Conservation (phyloP, 2,329 filamentous ascomycete genomes). For the Xylariaceae sp. region DNA sequence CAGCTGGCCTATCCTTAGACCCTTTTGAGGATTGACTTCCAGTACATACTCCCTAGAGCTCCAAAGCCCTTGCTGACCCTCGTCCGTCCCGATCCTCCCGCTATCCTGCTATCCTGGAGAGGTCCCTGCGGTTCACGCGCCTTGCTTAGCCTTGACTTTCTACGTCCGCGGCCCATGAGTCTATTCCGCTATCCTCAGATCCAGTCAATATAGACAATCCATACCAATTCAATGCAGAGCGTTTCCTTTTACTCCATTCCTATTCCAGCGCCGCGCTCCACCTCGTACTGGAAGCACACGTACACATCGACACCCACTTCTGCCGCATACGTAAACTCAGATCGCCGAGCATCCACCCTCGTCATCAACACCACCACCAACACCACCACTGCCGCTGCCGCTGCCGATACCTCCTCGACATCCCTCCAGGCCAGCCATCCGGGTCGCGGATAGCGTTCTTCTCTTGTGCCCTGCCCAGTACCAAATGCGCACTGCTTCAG, state of each 20-base stretch:
- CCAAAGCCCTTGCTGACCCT: no score
- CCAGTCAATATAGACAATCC: slow-evolving; percentile 15
- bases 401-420: slow-evolving; percentile 9
- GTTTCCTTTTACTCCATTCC: slow-evolving; percentile 13
- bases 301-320: neutral
- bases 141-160: neutral
- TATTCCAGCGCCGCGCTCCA: slow-evolving; percentile 12
- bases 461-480: slow-evolving; percentile 13
- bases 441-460: slow-evolving; percentile 22
- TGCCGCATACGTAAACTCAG: slow-evolving; percentile 11
- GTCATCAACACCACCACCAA: slow-evolving; percentile 5
- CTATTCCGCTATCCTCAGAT: slow-evolving; percentile 8
- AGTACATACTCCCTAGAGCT: no score
- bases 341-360: slow-evolving; percentile 16
- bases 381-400: slow-evolving; percentile 5
- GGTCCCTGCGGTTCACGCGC: neutral
- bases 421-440: slow-evolving; percentile 18
- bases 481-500: slow-evolving; percentile 33
- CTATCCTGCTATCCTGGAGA: no score
- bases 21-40: no score
- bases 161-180: slow-evolving; percentile 1
- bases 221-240: slow-evolving; percentile 6
- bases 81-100: no score
- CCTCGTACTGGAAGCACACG: neutral
- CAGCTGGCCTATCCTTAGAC: no score